A percentile compares a stretch with the other conserved stretches of the same genome.
Evolutionary conservation across 1,284 basidiomycete genomes (phyloP).

Genomic region (Megacollybia platyphylla): DNA sequence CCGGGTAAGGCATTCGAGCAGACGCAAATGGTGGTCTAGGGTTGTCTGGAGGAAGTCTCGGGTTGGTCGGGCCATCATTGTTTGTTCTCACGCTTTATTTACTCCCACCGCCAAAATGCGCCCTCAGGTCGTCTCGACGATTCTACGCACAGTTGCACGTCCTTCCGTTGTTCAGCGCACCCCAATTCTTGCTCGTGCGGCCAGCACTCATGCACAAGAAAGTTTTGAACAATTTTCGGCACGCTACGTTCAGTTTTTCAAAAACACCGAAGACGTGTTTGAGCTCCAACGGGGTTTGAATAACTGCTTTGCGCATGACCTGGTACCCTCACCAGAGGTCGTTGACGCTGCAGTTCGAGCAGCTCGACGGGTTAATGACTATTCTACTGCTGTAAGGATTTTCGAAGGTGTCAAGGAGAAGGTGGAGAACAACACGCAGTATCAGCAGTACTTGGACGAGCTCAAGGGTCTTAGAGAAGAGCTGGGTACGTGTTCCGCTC

Average conservation of each 20-base stretch:
- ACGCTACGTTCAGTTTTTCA: conserved; percentile 91
- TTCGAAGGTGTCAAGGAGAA: conserved; percentile 91
- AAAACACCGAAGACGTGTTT: conserved; percentile 88
- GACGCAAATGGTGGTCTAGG: too few species aligned
- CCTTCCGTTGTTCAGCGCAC: not conserved
- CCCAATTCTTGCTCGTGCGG: conserved; percentile 25
- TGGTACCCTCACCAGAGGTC: conserved; percentile 85
- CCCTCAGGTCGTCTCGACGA: not conserved
- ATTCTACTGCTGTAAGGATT: conserved; percentile 89
- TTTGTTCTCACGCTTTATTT: not conserved
- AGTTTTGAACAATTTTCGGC: conserved; percentile 90
- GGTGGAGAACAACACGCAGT: conserved; percentile 92
- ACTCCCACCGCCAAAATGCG: not conserved
- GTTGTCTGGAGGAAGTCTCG: too few species aligned
- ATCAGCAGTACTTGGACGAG: conserved; percentile 83
- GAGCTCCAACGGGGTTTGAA: conserved; percentile 97
- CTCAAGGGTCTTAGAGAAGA: conserved; percentile 78
- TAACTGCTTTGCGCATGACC: conserved; percentile 98
- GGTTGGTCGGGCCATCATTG: not conserved
- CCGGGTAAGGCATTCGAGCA: too few species aligned
- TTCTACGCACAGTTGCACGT: not conserved
- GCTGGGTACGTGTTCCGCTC: conserved; percentile 53
- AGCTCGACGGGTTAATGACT: conserved; percentile 90
- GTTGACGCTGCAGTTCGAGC: conserved; percentile 86
- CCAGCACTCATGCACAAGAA: conserved; percentile 69